Evolutionary conservation across 768 basidiomycete species (phyloP).

Genomic region (Russula sp.): DNA sequence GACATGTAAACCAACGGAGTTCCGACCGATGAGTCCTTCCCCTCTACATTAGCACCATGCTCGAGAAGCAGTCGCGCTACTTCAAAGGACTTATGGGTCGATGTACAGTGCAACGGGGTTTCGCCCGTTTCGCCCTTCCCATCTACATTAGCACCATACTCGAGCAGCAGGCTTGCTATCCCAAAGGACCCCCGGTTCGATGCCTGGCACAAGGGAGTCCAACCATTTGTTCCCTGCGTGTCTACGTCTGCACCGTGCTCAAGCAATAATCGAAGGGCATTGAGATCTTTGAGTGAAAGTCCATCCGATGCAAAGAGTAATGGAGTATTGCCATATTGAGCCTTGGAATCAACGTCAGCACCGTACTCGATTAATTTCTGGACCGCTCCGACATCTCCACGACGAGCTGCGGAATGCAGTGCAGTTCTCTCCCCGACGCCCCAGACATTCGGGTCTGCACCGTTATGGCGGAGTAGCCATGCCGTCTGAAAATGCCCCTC

Average conservation of each 20-base stretch:
- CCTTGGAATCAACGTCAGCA: background rate
- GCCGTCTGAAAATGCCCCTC: background rate
- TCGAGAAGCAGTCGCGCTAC: too few species aligned
- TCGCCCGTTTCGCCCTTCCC: background rate
- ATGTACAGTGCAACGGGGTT: too few species aligned
- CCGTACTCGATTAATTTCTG: background rate
- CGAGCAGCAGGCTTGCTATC: background rate
- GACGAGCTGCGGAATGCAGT: background rate
- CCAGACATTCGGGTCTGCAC: background rate
- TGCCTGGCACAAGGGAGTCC: background rate
- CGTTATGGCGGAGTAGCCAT: background rate
- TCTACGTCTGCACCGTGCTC: background rate
- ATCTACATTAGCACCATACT: background rate
- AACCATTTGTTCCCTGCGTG: too few species aligned
- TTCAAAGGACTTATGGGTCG: too few species aligned
- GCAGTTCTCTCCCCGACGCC: accelerated
- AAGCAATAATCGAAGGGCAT: background rate
- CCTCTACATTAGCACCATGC: too few species aligned
- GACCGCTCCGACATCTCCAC: background rate
- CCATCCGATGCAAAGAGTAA: background rate
- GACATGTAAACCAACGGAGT: too few species aligned
- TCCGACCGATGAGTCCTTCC: too few species aligned
- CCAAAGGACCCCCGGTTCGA: background rate
- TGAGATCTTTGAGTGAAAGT: background rate
- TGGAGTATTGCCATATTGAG: background rate